phyloP scores from a whole-genome alignment of 179 eudicot species.

The Vitellaria paradoxa region DNA sequence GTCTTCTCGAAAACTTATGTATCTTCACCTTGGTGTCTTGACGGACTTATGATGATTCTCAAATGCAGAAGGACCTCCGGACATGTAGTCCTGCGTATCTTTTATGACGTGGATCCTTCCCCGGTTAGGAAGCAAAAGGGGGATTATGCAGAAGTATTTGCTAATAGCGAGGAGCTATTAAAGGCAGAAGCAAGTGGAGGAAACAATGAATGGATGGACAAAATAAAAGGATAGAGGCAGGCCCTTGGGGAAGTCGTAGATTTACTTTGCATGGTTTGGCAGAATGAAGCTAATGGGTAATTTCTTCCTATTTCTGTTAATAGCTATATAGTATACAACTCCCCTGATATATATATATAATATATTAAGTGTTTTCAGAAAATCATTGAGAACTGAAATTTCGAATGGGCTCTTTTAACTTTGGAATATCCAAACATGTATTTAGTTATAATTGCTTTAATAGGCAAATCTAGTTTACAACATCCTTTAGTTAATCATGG shows the following conservation, averaged over 20 bases:
- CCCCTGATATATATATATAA: no score
- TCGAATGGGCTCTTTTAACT: no score
- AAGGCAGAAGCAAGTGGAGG: not conserved
- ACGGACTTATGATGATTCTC: no score
- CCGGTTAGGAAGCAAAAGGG: not conserved
- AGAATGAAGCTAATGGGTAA: constrained; percentile 1
- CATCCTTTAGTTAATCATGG: no score
- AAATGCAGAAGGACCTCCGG: not conserved
- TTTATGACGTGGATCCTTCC: not conserved
- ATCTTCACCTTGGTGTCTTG: not conserved
- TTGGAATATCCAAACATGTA: no score
- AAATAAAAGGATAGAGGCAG: not conserved
- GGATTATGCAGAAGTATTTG: not conserved
- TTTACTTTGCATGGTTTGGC: not conserved
- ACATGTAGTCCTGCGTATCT: not conserved
- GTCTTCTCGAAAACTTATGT: not conserved
- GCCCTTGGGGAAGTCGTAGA: not conserved
- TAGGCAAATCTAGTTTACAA: no score
- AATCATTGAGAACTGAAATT: no score
- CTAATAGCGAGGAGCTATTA: not conserved
- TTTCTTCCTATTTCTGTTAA: not conserved
- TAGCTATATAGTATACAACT: not conserved
- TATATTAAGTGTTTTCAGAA: no score
- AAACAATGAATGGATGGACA: not conserved
- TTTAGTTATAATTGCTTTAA: no score